phyloP scores from a whole-genome alignment of 805 yeast genomes.

The Spencermartinsiella europaea region DNA sequence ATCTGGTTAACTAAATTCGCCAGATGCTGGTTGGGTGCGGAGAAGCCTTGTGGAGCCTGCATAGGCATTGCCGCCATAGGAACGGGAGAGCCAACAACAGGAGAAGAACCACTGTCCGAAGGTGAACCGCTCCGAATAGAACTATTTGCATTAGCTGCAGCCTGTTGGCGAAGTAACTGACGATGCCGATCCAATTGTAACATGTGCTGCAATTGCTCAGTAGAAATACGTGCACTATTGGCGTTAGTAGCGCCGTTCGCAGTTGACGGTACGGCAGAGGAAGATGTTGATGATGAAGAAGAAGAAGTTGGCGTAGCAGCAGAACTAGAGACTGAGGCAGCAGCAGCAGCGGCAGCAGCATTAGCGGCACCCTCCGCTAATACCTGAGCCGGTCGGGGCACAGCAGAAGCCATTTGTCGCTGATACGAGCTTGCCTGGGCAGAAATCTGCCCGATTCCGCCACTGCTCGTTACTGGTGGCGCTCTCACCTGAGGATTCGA shows the following conservation, averaged over 20 bases:
- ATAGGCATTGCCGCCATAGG: neutral
- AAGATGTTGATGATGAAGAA: slow-evolving; percentile 10
- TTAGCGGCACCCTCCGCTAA: too few relatives aligned
- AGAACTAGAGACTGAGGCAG: slow-evolving; percentile 12
- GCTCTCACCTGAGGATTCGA: slow-evolving; percentile 21
- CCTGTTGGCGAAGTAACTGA: slow-evolving; percentile 28
- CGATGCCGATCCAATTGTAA: slow-evolving; percentile 27
- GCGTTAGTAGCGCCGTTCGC: slow-evolving; percentile 21
- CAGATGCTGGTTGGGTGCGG: slow-evolving; percentile 16
- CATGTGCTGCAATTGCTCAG: slow-evolving; percentile 19
- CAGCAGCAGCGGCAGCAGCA: slow-evolving; percentile 21
- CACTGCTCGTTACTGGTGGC: neutral
- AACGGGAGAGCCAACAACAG: neutral
- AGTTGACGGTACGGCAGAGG: slow-evolving; percentile 15
- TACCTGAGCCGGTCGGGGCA: too few relatives aligned
- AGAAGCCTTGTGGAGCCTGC: neutral
- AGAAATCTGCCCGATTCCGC: neutral
- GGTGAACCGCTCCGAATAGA: neutral
- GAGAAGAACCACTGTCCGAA: neutral
- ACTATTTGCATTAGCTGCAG: slow-evolving; percentile 17
- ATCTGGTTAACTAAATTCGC: slow-evolving; percentile 22
- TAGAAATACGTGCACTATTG: slow-evolving; percentile 16
- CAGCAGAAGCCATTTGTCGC: slow-evolving; percentile 10
- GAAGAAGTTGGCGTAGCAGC: slow-evolving; percentile 6
- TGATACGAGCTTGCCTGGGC: neutral